Percentiles rank a stretch among this genome's conserved stretches.
Evolutionary conservation across 768 basidiomycete species (phyloP).

Genomic region (Lentinus brumalis): DNA sequence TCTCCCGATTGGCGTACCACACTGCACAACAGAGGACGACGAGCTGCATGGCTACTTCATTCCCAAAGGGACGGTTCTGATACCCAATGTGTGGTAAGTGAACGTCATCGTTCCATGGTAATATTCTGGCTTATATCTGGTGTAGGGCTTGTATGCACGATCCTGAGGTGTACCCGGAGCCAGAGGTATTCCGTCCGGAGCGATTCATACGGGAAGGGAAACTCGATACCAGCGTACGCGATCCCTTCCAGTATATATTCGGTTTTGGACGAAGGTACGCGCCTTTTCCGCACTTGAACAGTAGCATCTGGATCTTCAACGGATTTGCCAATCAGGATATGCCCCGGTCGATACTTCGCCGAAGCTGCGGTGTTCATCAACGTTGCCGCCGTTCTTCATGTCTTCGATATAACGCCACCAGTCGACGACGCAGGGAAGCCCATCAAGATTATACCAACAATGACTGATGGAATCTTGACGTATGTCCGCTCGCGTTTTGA

Average conservation of each 20-base stretch:
- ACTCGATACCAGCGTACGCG: slow-evolving; percentile 1
- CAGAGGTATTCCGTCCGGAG: slow-evolving; percentile 9
- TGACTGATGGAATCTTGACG: not conserved
- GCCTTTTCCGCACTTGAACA: not conserved
- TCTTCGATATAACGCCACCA: slow-evolving; percentile 7
- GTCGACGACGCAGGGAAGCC: slow-evolving; percentile 2
- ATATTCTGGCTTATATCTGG: not conserved
- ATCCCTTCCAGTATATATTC: slow-evolving; percentile 8
- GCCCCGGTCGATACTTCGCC: slow-evolving; percentile 10
- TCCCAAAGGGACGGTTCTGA: slow-evolving; percentile 1
- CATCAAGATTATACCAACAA: not conserved
- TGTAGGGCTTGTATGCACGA: slow-evolving; percentile 10
- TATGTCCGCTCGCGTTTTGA: not conserved
- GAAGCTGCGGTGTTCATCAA: slow-evolving; percentile 11
- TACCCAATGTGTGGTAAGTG: slow-evolving; percentile 11
- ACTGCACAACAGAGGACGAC: slow-evolving; percentile 20
- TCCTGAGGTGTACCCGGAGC: slow-evolving; percentile 6
- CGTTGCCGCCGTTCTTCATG: slow-evolving; percentile 5
- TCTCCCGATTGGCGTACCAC: slow-evolving; percentile 24
- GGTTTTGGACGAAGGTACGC: slow-evolving; percentile 15
- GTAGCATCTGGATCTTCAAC: not conserved
- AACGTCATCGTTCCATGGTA: not conserved
- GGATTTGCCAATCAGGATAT: slow-evolving; percentile 5
- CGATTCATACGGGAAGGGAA: slow-evolving; percentile 9
- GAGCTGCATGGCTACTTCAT: not conserved